Evolutionary conservation across 495 filamentous ascomycete genomes (phyloP).

Genomic region (Penicillium turbatum): DNA sequence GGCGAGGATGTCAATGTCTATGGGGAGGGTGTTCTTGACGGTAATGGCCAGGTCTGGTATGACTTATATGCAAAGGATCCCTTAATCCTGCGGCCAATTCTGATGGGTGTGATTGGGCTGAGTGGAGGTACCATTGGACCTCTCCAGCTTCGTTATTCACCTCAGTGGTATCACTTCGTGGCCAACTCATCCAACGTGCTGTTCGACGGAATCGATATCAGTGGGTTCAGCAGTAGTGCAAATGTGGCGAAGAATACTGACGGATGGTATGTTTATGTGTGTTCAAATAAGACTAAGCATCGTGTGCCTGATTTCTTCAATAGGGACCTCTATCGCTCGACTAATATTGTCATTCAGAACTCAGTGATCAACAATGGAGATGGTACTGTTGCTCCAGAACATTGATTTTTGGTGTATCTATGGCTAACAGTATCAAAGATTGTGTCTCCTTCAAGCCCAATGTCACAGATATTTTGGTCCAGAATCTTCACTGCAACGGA

Average conservation of each 20-base stretch:
- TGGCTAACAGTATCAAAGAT: slow-evolving; percentile 29
- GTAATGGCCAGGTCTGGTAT: slow-evolving; percentile 70
- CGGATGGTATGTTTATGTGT: slow-evolving; percentile 46
- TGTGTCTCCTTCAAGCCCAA: slow-evolving; percentile 80
- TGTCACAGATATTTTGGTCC: slow-evolving; percentile 67
- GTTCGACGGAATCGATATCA: slow-evolving; percentile 62
- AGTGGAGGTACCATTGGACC: slow-evolving; percentile 57
- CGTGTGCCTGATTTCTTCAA: not conserved
- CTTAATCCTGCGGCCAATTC: slow-evolving; percentile 56
- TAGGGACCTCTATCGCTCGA: slow-evolving; percentile 60
- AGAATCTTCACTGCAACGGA: slow-evolving; percentile 66
- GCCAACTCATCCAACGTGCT: slow-evolving; percentile 64
- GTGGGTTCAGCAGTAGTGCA: slow-evolving; percentile 47
- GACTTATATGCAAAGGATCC: slow-evolving; percentile 53
- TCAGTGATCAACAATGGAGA: slow-evolving; percentile 66
- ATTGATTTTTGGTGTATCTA: too few species aligned
- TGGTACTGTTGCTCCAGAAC: slow-evolving; percentile 30
- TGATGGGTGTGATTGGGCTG: slow-evolving; percentile 60
- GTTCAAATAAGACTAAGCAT: not conserved
- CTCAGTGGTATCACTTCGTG: slow-evolving; percentile 65
- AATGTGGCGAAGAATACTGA: slow-evolving; percentile 63
- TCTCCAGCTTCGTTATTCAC: slow-evolving; percentile 58
- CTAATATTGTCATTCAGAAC: slow-evolving; percentile 63
- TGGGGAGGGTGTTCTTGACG: slow-evolving; percentile 57
- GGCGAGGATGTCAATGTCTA: slow-evolving; percentile 67